phyloP scores from a whole-genome alignment of 768 basidiomycete species.

The Basidioascus undulatus region DNA sequence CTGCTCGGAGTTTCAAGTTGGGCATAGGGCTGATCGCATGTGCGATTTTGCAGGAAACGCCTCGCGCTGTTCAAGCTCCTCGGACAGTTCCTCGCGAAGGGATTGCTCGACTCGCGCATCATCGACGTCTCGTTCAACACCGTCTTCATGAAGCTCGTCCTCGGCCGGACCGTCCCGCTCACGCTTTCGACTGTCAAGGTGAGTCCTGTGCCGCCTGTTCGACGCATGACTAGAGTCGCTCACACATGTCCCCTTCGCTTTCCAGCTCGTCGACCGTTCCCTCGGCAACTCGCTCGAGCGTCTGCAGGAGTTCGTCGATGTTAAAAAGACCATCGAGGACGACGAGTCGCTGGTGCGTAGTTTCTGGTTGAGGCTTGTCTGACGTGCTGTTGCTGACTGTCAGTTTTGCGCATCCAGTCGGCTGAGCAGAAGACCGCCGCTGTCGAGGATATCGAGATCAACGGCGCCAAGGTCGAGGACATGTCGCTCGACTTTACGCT shows the following conservation, averaged over 20 bases:
- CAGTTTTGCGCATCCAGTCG: conserved; percentile 7
- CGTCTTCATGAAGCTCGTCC: conserved; percentile 71
- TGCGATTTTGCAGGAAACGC: conserved; percentile 43
- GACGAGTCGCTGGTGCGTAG: conserved; percentile 16
- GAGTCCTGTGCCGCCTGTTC: conserved; percentile 8
- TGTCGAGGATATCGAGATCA: conserved; percentile 29
- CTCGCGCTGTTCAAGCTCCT: conserved; percentile 70
- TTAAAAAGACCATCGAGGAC: conserved; percentile 26
- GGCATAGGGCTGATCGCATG: not conserved
- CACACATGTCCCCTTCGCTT: not conserved
- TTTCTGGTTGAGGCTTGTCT: not conserved
- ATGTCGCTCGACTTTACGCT: conserved; percentile 87
- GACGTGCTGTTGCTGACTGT: not conserved
- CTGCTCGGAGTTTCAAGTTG: conserved; percentile 27
- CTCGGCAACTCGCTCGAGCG: conserved; percentile 68
- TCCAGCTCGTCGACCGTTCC: conserved; percentile 54
- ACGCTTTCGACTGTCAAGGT: conserved; percentile 66
- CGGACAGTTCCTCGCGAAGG: conserved; percentile 84
- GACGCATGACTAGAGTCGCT: not conserved
- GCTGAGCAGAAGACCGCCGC: conserved; percentile 9
- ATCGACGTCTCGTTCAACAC: conserved; percentile 90
- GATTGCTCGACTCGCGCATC: conserved; percentile 79
- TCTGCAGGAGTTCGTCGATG: conserved; percentile 29
- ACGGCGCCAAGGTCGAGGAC: conserved; percentile 49
- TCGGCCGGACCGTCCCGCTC: conserved; percentile 64